These are phyloP conservation scores for Aurantiochytrium sp. DNA, from an alignment of 108 stramenopile species.

Conservation along the genomic window DNA sequence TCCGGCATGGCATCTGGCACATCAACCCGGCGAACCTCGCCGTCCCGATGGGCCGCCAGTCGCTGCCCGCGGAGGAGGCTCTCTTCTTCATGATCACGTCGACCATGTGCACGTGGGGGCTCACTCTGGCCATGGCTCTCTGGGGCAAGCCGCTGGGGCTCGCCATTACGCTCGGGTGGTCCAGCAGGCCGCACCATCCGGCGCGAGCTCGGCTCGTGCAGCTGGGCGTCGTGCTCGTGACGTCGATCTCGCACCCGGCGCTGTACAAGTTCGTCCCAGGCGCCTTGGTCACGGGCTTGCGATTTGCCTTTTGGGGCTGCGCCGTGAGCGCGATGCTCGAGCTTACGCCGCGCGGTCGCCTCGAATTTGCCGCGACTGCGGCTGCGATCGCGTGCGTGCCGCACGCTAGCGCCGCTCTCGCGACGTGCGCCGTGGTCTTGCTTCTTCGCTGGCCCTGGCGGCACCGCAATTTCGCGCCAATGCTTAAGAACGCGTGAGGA, in stretches of 20 bases:
- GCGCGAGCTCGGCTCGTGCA: neutral
- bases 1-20: neutral
- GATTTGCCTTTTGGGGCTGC: neutral
- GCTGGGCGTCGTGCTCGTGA: neutral
- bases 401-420: no score
- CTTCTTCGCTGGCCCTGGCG: no score
- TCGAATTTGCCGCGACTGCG: no score
- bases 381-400: no score
- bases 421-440: no score
- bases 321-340: no score
- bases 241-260: neutral
- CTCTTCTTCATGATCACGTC: neutral
- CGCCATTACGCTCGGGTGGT: neutral
- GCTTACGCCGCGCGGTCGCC: no score
- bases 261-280: neutral
- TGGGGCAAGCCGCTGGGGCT: neutral
- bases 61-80: neutral
- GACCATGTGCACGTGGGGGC: slow-evolving; percentile 19
- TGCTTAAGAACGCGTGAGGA: no score
- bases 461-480: no score
- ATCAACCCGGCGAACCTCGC: neutral
- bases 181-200: neutral
- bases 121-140: slow-evolving; percentile 6
- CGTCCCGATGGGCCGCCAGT: neutral
- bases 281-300: neutral